A percentile compares a stretch with the other conserved stretches of the same genome.
These are phyloP conservation scores for Naganishia onofrii DNA, from an alignment of 768 basidiomycete genomes.

Conservation along the genomic window DNA sequence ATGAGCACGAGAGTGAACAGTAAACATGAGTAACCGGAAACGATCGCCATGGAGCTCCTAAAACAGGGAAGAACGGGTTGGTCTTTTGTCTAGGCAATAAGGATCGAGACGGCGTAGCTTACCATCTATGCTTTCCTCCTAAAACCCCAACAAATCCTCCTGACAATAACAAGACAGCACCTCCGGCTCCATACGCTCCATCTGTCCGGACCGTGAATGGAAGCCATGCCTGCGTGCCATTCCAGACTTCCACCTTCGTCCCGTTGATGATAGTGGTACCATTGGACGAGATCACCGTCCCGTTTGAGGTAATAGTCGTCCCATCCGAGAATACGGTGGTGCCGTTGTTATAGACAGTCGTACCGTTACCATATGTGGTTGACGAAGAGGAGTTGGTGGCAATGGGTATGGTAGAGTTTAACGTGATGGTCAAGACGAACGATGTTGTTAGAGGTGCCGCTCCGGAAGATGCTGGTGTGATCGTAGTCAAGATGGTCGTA, in stretches of 20 bases:
- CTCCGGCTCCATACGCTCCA: conserved; percentile 84
- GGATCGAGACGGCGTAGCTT: conserved; percentile 40
- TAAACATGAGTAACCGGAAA: conserved; percentile 83
- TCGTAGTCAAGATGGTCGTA: conserved; percentile 16
- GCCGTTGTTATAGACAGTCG: conserved; percentile 32
- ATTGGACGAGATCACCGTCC: conserved; percentile 34
- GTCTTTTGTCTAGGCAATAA: conserved; percentile 11
- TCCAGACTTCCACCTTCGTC: conserved; percentile 41
- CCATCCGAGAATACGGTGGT: conserved; percentile 28
- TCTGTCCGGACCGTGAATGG: conserved; percentile 68
- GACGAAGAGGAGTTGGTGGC: not conserved
- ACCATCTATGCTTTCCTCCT: conserved; percentile 96
- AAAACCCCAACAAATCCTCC: conserved; percentile 85
- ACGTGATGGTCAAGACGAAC: conserved; percentile 36
- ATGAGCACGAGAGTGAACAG: conserved; percentile 84
- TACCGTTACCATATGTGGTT: conserved; percentile 22
- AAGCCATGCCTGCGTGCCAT: conserved; percentile 43
- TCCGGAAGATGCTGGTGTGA: conserved; percentile 19
- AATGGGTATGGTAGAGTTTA: conserved; percentile 39
- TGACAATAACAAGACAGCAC: conserved; percentile 80
- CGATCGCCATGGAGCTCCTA: conserved; percentile 91
- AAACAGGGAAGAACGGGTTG: not conserved
- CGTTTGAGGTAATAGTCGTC: conserved; percentile 11
- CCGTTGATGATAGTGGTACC: conserved; percentile 31
- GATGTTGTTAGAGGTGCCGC: conserved; percentile 25